phyloP scores from a whole-genome alignment of 2,329 filamentous ascomycete species.

The Byssoonygena ceratinophila region DNA sequence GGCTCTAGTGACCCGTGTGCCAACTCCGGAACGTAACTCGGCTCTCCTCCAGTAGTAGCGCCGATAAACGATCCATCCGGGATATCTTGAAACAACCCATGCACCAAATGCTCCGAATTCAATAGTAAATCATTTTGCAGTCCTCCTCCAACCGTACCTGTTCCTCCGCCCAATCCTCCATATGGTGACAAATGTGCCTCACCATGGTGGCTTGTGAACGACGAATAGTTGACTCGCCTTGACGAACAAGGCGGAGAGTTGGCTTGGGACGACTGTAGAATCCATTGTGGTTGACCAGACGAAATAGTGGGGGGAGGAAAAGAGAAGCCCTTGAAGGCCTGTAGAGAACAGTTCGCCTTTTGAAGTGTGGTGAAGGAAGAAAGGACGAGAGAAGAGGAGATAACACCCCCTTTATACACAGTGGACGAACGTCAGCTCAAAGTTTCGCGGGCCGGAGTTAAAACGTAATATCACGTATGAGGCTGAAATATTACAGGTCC shows the following conservation, averaged over 20 bases:
- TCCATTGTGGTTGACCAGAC: constrained; percentile 9
- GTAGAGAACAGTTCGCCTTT: neutral
- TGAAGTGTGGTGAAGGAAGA: neutral
- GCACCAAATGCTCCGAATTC: neutral
- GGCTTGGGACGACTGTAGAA: neutral
- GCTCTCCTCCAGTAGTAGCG: neutral
- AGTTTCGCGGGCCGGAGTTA: too few species aligned
- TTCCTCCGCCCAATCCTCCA: neutral
- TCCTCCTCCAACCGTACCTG: constrained; percentile 1
- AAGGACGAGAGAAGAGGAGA: neutral
- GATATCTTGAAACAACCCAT: neutral
- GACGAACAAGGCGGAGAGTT: neutral
- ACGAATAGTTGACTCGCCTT: neutral
- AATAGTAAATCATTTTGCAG: neutral
- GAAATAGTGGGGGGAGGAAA: constrained; percentile 10
- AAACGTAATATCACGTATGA: too few species aligned
- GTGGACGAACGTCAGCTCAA: neutral
- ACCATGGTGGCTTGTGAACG: constrained; percentile 13
- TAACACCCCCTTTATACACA: neutral
- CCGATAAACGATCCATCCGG: neutral
- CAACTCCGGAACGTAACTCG: neutral
- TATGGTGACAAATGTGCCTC: neutral
- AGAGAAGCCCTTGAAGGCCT: constrained; percentile 8
- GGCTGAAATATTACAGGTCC: too few species aligned
- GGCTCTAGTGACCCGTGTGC: neutral